phyloP scores from a whole-genome alignment of 805 yeast genomes.

The Starmerella etchellsii region DNA sequence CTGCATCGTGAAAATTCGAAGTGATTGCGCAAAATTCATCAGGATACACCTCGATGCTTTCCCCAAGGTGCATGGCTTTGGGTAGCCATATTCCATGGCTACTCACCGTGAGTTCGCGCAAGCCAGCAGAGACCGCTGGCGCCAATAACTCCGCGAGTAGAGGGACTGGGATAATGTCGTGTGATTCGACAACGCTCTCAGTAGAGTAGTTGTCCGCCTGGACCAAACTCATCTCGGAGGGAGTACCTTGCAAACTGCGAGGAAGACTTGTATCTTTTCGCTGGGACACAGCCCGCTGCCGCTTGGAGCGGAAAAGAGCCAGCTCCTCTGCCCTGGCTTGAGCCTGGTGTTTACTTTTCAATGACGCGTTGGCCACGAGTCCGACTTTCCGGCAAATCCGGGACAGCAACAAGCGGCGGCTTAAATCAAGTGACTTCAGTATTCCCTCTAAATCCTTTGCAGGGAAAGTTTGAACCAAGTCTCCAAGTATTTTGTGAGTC shows the following conservation, averaged over 20 bases:
- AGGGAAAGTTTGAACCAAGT: background rate
- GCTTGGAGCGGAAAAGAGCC: background rate
- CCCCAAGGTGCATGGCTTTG: background rate
- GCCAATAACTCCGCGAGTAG: background rate
- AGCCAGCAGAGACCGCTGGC: background rate
- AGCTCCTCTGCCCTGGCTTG: background rate
- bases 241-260: no score
- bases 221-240: no score
- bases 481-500: background rate
- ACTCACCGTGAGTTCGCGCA: background rate
- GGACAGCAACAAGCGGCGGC: background rate
- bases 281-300: background rate
- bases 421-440: background rate
- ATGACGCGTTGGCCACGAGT: background rate
- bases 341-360: background rate
- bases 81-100: background rate
- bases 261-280: no score
- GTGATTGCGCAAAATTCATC: background rate
- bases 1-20: no score
- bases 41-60: background rate
- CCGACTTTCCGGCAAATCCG: background rate
- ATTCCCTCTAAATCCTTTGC: background rate
- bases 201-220: no score
- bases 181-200: no score
- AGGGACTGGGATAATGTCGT: no score